A percentile compares a stretch with the other conserved stretches of the same genome.
phyloP scores from a whole-genome alignment of 257 asterid genomes.

The Buddleja alternifolia region DNA sequence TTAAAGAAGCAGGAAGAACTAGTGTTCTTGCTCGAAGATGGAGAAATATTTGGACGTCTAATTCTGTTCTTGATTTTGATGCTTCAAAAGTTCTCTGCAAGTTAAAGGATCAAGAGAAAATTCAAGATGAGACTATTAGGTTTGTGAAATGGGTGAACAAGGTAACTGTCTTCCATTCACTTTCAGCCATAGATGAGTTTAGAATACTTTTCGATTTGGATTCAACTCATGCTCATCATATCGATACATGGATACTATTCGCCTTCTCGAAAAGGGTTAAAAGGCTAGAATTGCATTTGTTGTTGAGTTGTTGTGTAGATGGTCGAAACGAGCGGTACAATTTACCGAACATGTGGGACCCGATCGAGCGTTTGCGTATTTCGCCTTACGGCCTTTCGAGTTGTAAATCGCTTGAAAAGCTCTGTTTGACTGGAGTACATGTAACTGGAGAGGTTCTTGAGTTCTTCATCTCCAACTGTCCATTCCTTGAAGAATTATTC shows the following conservation, averaged over 20 bases:
- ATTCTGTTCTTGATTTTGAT: constrained; percentile 3
- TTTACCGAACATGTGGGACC: neutral
- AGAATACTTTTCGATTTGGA: constrained; percentile 8
- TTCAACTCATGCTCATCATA: neutral
- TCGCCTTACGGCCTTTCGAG: neutral
- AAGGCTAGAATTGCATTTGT: constrained; percentile 7
- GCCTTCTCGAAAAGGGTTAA: constrained; percentile 20
- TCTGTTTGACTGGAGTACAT: neutral
- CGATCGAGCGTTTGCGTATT: neutral
- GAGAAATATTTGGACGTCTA: neutral
- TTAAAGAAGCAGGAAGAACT: neutral
- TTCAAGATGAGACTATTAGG: neutral
- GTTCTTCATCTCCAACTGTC: constrained; percentile 9
- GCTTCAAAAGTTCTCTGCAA: neutral
- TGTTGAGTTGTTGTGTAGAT: too few species aligned
- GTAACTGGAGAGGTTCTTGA: neutral
- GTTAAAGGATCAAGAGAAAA: neutral
- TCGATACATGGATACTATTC: constrained; percentile 14
- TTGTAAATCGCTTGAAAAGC: neutral
- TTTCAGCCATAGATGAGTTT: constrained; percentile 12
- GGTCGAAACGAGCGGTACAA: too few species aligned
- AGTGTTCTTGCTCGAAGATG: constrained; percentile 11
- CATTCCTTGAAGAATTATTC: neutral
- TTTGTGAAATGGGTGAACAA: constrained; percentile 4
- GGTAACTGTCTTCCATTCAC: neutral